Evolutionary conservation across 83 land plant genomes (phyloP).

Genomic region (Picea abies): DNA sequence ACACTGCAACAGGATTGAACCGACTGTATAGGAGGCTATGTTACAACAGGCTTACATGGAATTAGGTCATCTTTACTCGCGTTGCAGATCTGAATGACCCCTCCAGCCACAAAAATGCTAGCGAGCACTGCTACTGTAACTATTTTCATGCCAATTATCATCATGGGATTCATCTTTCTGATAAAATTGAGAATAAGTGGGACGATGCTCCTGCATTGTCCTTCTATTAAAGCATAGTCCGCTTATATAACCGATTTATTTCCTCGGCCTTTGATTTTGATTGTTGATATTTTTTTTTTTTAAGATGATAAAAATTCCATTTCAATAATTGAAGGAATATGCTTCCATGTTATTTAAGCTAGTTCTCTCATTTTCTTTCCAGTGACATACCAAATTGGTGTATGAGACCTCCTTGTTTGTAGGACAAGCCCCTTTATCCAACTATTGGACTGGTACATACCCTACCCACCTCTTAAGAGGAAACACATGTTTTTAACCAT

Average conservation of each 20-base stretch:
- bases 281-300: too few relatives aligned
- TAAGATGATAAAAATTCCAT: too few relatives aligned
- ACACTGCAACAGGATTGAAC: background rate
- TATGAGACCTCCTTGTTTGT: too few relatives aligned
- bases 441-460: too few relatives aligned
- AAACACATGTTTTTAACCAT: too few relatives aligned
- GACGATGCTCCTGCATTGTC: background rate
- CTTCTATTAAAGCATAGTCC: background rate
- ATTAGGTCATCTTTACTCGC: background rate
- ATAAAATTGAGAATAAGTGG: background rate
- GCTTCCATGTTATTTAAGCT: too few relatives aligned
- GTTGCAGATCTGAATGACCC: background rate
- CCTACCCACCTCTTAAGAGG: too few relatives aligned
- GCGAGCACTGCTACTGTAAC: background rate
- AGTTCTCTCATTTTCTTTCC: too few relatives aligned
- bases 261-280: background rate
- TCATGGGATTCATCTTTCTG: background rate
- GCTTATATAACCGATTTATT: background rate
- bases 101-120: background rate
- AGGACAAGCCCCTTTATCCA: too few relatives aligned
- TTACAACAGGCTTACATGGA: slow-evolving; percentile 9
- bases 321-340: too few relatives aligned
- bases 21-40: background rate
- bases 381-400: too few relatives aligned
- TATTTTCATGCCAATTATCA: background rate